Base-by-base conservation (phyloP, 148 eudicot species). In the Arctostaphylos glauca region DNA sequence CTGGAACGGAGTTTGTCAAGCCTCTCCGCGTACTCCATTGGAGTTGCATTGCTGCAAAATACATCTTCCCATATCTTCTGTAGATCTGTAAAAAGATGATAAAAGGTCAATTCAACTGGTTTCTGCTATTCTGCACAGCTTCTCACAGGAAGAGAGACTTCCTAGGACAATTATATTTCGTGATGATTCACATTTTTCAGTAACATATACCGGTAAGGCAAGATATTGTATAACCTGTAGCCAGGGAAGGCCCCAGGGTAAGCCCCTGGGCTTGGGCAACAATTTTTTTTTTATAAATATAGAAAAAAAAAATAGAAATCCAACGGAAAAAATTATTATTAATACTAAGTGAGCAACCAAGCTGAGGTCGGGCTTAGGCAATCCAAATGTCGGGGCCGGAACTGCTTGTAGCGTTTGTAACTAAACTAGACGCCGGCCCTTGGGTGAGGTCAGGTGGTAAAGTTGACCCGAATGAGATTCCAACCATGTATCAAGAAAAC, bases 21-120 rank as follows among this genome's bases (percentile, higher is more conserved):
- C 67, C 81, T 81, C 85, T 90, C 95, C 2, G 84, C 81, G 55
- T 86, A 86, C 68, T 93, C 92, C 25, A 89, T 85, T n/a, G 97
- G 88, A 72, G 92, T 83, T 62, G 90, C 90, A 77, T 89, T 86
- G 86, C 90, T 74, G 70, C 90, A 92, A 84, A 96, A 93, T 75
- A 88, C 87, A 66, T 92, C 92, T 58, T 94, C 86, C 99, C 99
- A 96, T 71, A 87, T 83, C 88, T 79, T 90, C 79, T 48, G 74
- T 76, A 96, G 88, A 77, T 91, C 98, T 96, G 92, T 73, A 56
- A 15, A 78, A 46, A 55, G 66, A 78, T 60, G 78, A 81, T 46
- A 25, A 19, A 77, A 80, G 55, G 48, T 76, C 49, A 78, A 49
- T 59, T 59, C 59, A 82, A 58, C 75, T 3, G 15, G 15, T 8